phyloP scores from a whole-genome alignment of 1,284 basidiomycete species.

The Rhodotorula sp. region DNA sequence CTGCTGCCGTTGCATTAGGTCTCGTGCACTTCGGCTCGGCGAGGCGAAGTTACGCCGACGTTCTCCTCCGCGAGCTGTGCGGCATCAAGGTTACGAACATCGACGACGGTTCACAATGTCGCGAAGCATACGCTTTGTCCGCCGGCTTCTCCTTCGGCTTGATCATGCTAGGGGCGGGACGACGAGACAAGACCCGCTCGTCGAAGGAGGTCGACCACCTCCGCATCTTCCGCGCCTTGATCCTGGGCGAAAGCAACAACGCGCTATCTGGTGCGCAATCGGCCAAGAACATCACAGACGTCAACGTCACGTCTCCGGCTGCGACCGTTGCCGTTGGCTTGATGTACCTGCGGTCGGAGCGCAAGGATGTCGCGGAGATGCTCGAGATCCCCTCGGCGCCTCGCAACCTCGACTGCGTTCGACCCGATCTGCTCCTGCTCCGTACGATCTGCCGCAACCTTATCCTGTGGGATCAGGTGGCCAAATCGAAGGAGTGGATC shows the following conservation, averaged over 20 bases:
- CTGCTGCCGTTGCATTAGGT: slow-evolving; percentile 84
- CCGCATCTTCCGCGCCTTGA: slow-evolving; percentile 34
- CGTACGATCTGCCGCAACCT: slow-evolving; percentile 74
- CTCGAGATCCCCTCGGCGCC: slow-evolving; percentile 77
- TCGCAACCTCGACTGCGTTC: slow-evolving; percentile 74
- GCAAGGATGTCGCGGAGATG: slow-evolving; percentile 78
- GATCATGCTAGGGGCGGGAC: slow-evolving; percentile 87
- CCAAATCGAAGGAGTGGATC: slow-evolving; percentile 75
- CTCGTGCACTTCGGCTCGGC: slow-evolving; percentile 84
- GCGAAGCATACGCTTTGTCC: slow-evolving; percentile 87
- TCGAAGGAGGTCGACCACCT: slow-evolving; percentile 33
- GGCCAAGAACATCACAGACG: slow-evolving; percentile 58
- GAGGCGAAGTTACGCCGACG: slow-evolving; percentile 86
- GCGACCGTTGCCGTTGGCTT: slow-evolving; percentile 86
- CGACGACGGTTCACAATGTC: slow-evolving; percentile 76
- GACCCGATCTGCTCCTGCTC: slow-evolving; percentile 80
- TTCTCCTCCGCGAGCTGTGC: slow-evolving; percentile 79
- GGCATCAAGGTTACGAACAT: slow-evolving; percentile 71
- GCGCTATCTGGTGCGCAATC: slow-evolving; percentile 37
- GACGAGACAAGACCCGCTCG: background rate
- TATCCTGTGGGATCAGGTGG: slow-evolving; percentile 82
- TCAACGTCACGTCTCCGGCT: slow-evolving; percentile 82
- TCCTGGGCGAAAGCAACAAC: slow-evolving; percentile 28
- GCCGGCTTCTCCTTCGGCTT: slow-evolving; percentile 89
- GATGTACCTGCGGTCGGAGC: slow-evolving; percentile 83